phyloP scores from a whole-genome alignment of 2,329 filamentous ascomycete genomes.

The Aspergillus pseudoterreus region DNA sequence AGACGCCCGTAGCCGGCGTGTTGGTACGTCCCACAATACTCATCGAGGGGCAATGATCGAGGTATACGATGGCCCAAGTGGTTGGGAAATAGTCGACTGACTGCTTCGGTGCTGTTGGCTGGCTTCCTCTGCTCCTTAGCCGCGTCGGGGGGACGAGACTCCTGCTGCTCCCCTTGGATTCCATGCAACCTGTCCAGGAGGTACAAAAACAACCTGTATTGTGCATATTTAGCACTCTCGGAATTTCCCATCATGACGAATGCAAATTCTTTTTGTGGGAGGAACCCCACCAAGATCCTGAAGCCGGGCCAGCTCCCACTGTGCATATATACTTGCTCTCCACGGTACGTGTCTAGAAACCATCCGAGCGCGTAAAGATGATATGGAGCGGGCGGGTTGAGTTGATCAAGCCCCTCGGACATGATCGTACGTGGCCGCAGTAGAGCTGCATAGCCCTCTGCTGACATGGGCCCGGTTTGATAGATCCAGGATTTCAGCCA shows the following conservation, averaged over 20 bases:
- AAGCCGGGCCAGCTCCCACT: slow-evolving; percentile 21
- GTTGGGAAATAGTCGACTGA: slow-evolving; percentile 10
- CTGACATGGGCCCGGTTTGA: slow-evolving; percentile 12
- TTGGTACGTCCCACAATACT: slow-evolving; percentile 16
- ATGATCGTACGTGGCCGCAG: slow-evolving; percentile 12
- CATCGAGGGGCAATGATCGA: slow-evolving; percentile 9
- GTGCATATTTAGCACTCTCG: slow-evolving; percentile 5
- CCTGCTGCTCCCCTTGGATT: slow-evolving; percentile 3
- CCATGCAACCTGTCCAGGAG: slow-evolving; percentile 10
- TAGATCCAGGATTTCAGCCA: slow-evolving; percentile 22
- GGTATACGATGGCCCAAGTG: slow-evolving; percentile 7
- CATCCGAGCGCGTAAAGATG: slow-evolving; percentile 22
- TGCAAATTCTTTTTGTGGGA: slow-evolving; percentile 19
- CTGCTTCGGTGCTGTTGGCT: slow-evolving; percentile 1
- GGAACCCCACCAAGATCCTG: slow-evolving; percentile 19
- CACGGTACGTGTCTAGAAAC: slow-evolving; percentile 20
- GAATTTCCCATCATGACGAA: slow-evolving; percentile 24
- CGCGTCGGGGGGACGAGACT: not conserved
- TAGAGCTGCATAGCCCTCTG: slow-evolving; percentile 13
- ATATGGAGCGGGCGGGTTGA: slow-evolving; percentile 10
- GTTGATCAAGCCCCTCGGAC: slow-evolving; percentile 2
- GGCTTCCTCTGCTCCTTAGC: not conserved
- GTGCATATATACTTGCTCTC: slow-evolving; percentile 18
- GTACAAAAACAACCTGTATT: slow-evolving; percentile 12
- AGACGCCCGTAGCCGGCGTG: slow-evolving; percentile 10